Evolutionary conservation across 1,284 basidiomycete species (phyloP), one percentile per base, ranked within the genome.

Genomic region (Melampsora americana): DNA sequence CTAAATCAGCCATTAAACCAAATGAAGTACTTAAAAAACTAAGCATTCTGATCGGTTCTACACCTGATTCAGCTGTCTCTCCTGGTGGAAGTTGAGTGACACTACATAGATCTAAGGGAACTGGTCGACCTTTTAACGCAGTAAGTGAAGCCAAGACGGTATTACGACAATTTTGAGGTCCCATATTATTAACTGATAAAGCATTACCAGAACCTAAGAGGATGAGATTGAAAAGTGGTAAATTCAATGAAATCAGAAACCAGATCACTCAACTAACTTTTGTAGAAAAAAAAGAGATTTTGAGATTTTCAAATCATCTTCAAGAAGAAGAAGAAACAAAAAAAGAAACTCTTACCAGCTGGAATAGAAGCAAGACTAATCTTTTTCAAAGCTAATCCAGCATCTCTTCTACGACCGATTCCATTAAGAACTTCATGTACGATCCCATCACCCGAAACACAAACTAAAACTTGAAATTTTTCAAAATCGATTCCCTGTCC

Each of bases 371-470:
- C 89, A 30, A 98, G 84, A 0, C 94, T 92, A 59, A 89, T 89
- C 56, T 84, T 82, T 4, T 77, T 53, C 64, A 98, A 87, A 0
- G 93, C 94, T 62, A 85, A 86, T 23, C 84, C 83, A 0, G 92
- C 90, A 69, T 91, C 87, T 11, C 85, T 82, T 71, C 93, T 89
- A 59, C 87, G 84, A 0, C 92, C 90, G 66, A 97, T 88, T 1
- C 95, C 96, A 81, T 99, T 98, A 81, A 96, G 81, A n/a, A 95
- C 86, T 83, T 98, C 95, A 81, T 95, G 92, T 9, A 94, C 82
- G 59, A 93, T 86, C 5, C 95, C 95, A 82, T 98, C 95, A 0
- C 95, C 95, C 0, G 92, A 94, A 28, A 95, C 88, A 9, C 89
- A 84, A n/a, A 92, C 87, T 44, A 97, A 83, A 0, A 89, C 92